Evolutionary conservation across 805 yeast genomes (phyloP).

Genomic region (Ogataea chonburiensis): DNA sequence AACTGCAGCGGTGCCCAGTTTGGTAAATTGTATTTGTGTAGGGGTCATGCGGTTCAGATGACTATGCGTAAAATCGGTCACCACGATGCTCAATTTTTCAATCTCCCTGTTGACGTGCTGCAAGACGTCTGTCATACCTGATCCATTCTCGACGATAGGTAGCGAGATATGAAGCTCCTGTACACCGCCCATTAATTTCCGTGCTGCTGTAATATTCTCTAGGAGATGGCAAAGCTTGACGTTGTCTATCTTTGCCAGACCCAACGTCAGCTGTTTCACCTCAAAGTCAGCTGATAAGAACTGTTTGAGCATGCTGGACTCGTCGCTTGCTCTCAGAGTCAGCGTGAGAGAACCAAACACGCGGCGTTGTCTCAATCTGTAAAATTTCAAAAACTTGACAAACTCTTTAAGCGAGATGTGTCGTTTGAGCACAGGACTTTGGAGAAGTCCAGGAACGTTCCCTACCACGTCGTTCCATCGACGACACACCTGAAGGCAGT

Average conservation of each 20-base stretch:
- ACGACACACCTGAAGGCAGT: slow-evolving; percentile 19
- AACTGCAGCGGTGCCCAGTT: slow-evolving; percentile 6
- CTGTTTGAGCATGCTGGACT: slow-evolving; percentile 18
- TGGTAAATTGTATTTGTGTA: neutral
- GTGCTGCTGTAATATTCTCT: slow-evolving; percentile 8
- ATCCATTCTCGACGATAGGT: slow-evolving; percentile 19
- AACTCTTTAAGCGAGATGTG: slow-evolving; percentile 14
- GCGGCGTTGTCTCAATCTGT: slow-evolving; percentile 9
- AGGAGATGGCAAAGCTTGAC: slow-evolving; percentile 10
- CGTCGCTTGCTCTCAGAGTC: slow-evolving; percentile 15
- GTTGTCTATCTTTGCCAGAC: slow-evolving; percentile 12
- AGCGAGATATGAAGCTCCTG: slow-evolving; percentile 15
- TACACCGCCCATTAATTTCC: slow-evolving; percentile 13
- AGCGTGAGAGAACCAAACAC: slow-evolving; percentile 10
- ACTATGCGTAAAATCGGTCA: slow-evolving; percentile 7
- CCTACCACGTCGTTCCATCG: slow-evolving; percentile 19
- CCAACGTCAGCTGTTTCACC: slow-evolving; percentile 7
- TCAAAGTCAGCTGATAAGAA: slow-evolving; percentile 14
- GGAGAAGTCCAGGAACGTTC: slow-evolving; percentile 15
- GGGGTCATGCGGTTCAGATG: slow-evolving; percentile 3
- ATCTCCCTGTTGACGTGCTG: slow-evolving; percentile 11
- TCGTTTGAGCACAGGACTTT: slow-evolving; percentile 12
- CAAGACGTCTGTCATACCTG: slow-evolving; percentile 18
- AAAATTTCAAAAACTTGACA: slow-evolving; percentile 17
- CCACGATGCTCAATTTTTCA: slow-evolving; percentile 10